phyloP scores from a whole-genome alignment of 139 green algal genomes.

The Ettlia oleoabundans region DNA sequence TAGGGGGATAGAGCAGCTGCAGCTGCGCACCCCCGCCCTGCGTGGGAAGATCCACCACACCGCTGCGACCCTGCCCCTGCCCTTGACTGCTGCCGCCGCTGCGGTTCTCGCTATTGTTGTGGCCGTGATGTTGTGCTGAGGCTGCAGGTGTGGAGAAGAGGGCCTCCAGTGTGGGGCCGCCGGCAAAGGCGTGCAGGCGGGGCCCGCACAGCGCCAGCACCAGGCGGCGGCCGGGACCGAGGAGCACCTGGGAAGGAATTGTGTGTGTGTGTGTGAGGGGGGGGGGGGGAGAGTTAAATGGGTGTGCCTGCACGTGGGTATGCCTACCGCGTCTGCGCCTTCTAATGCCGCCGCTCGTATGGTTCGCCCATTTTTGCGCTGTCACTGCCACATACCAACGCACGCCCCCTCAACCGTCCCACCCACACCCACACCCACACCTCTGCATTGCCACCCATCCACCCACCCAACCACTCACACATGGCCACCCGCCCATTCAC shows the following conservation, averaged over 20 bases:
- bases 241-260: conserved; percentile 19
- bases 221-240: conserved; percentile 25
- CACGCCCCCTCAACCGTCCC: no score
- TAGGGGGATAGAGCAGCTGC: conserved; percentile 34
- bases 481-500: no score
- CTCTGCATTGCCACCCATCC: not conserved
- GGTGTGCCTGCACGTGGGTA: no score
- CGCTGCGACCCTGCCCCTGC: not conserved
- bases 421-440: no score
- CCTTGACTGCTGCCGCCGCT: not conserved
- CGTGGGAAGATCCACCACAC: conserved; percentile 39
- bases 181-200: conserved; percentile 68
- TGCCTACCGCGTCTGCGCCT: no score
- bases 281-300: no score
- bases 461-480: no score
- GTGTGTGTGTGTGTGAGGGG: no score
- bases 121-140: no score
- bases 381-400: no score
- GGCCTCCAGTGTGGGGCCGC: conserved; percentile 34
- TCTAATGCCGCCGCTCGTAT: no score
- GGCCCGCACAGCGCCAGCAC: conserved; percentile 67
- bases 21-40: conserved; percentile 35
- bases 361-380: no score
- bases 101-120: conserved; percentile 9
- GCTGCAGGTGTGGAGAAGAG: conserved; percentile 36